phyloP scores from a whole-genome alignment of 2,329 filamentous ascomycete genomes.

The Capronia americana region DNA sequence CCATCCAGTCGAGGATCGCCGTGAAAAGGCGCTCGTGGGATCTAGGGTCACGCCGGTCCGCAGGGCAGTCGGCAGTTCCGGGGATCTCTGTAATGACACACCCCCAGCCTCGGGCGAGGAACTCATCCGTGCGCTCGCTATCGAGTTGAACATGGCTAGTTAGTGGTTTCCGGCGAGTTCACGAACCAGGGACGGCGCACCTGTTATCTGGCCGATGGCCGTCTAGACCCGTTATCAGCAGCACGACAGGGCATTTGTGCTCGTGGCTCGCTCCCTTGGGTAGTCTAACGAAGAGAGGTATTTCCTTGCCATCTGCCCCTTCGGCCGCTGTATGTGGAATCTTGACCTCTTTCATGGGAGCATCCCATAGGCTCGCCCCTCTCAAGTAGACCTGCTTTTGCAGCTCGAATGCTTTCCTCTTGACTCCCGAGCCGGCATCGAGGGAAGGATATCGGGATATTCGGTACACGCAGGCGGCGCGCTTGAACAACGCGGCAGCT shows the following conservation, averaged over 20 bases:
- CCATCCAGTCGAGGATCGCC: conserved; percentile 68
- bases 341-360: conserved; percentile 48
- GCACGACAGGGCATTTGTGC: conserved; percentile 53
- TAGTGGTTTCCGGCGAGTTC: not conserved
- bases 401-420: conserved; percentile 68
- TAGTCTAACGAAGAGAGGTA: conserved; percentile 50
- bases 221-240: conserved; percentile 68
- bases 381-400: conserved; percentile 70
- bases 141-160: not conserved
- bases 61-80: conserved; percentile 71
- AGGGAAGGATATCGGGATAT: conserved; percentile 70
- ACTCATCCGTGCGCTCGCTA: conserved; percentile 64
- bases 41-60: conserved; percentile 65
- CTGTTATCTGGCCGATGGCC: conserved; percentile 69
- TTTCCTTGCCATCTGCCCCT: conserved; percentile 45
- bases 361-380: conserved; percentile 60
- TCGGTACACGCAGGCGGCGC: conserved; percentile 73
- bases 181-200: not conserved
- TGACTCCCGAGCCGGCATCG: conserved; percentile 46
- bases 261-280: conserved; percentile 44
- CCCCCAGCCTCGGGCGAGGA: conserved; percentile 68
- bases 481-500: conserved; percentile 70
- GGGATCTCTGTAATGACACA: conserved; percentile 69
- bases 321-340: conserved; percentile 48
- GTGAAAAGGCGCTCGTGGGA: conserved; percentile 67